Evolutionary conservation across 192 early-diverging fungal genomes (phyloP).

Genomic region (Podila minutissima): DNA sequence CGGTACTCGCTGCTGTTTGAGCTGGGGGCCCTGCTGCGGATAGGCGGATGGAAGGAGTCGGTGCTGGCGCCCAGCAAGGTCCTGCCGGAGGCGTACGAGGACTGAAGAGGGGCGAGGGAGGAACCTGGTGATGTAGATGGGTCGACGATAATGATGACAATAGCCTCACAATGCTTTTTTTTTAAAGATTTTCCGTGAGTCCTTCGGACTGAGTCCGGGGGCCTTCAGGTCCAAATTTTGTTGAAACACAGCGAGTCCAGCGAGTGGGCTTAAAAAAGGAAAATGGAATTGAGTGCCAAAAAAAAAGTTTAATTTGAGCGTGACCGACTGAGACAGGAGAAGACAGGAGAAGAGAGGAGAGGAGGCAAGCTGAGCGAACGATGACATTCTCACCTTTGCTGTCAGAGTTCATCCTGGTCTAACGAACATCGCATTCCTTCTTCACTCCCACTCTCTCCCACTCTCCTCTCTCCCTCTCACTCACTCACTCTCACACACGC

Average conservation of each 20-base stretch:
- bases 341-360: too few relatives aligned
- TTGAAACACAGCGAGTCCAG: too few relatives aligned
- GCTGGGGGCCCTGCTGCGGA: constrained; percentile 8
- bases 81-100: background rate
- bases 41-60: constrained; percentile 27
- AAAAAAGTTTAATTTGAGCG: too few relatives aligned
- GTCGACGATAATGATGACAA: background rate
- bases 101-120: background rate
- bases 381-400: background rate
- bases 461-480: background rate
- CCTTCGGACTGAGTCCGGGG: too few relatives aligned
- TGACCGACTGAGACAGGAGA: too few relatives aligned
- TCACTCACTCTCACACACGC: background rate
- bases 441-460: background rate
- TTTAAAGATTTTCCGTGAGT: too few relatives aligned
- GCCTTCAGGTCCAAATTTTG: too few relatives aligned
- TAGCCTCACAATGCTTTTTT: too few relatives aligned
- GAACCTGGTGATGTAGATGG: background rate
- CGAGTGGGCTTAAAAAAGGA: too few relatives aligned
- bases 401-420: background rate
- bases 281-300: too few relatives aligned
- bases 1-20: constrained; percentile 35
- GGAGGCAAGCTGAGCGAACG: background rate
- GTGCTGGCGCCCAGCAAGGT: constrained; percentile 10
- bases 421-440: background rate